These are phyloP conservation scores for Rhodotorula sp. DNA, from an alignment of 1,284 basidiomycete genomes.

Conservation along the genomic window DNA sequence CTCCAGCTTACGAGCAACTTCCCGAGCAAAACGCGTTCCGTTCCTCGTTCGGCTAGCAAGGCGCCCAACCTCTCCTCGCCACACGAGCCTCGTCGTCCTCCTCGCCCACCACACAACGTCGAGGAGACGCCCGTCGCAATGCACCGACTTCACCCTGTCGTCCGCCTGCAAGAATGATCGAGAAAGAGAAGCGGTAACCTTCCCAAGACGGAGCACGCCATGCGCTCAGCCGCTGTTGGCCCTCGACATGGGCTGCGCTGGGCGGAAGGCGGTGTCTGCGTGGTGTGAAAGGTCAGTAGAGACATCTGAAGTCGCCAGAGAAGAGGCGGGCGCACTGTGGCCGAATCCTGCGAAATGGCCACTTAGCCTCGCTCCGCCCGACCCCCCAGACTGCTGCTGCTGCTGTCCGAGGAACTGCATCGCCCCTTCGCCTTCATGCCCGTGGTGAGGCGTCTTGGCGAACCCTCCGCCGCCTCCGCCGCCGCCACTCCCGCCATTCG, in stretches of 20 bases:
- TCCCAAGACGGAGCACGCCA: no score
- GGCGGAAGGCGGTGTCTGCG: not conserved
- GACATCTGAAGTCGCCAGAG: not conserved
- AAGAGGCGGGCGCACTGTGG: not conserved
- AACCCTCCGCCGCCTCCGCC: not conserved
- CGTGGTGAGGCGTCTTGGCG: no score
- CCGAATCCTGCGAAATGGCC: not conserved
- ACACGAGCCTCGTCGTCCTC: no score
- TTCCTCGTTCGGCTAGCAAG: no score
- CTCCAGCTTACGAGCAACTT: no score
- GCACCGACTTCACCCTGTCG: not conserved
- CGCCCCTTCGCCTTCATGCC: no score
- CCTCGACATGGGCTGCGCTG: not conserved
- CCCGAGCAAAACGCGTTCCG: no score
- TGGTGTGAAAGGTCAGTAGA: not conserved
- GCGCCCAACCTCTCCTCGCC: no score
- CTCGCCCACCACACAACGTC: no score
- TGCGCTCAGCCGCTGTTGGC: not conserved
- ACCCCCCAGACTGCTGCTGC: not conserved
- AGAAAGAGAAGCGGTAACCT: not conserved
- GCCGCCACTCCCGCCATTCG: not conserved
- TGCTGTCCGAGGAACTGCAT: conserved; percentile 1
- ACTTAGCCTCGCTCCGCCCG: not conserved
- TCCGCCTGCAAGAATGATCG: not conserved
- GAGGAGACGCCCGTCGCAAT: not conserved